Base-by-base conservation (phyloP, 495 filamentous ascomycete genomes). In the Lepraria neglecta region DNA sequence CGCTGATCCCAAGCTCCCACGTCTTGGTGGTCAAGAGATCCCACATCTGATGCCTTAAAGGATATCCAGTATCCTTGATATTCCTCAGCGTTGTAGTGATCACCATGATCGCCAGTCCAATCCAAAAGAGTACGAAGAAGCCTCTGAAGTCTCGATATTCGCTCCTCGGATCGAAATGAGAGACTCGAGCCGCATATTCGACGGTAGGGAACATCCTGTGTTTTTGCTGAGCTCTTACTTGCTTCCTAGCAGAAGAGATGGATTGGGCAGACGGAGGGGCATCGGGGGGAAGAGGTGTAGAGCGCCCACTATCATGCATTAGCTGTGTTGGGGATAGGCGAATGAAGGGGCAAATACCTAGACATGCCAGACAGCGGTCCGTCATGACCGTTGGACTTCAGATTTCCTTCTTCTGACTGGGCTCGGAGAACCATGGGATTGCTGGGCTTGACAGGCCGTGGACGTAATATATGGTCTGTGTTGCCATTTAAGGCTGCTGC, bases 71-170 rank as follows among this genome's bases (percentile, higher is more conserved):
- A 68, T 97, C 92, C 71, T 92, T 96, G 68, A 94, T 84, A 68
- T 95, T 98, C 69, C 94, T 83, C 69, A 97, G 74, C 75, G 88
- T 86, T 10, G 88, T 89, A 12, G 94, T 97, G 57, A 96, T 86
- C 62, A 91, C 90, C 94, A 98, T 96, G 72, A 98, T 95, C 56
- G 90, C 88, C 59, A 98, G 76, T 6, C 88, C 90, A 53, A 98
- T 92, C 94, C 94, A 98, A 75, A 97, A 98, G 46, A 98, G 80
- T 47, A 91, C 87, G 73, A 96, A 98, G 80, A 98, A 98, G 64
- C 94, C 94, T 64, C 91, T 84, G 73, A 98, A 98, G 68, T 98
- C 89, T 60, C 85, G 84, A 66, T 97, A 95, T 67, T 96, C 90
- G 75, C 88, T 92, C 55, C 82, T 80, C 15, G 90, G 90, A 73